A percentile compares a stretch with the other conserved stretches of the same genome.
phyloP scores from a whole-genome alignment of 2,329 filamentous ascomycete genomes.

The Emergomyces orientalis region DNA sequence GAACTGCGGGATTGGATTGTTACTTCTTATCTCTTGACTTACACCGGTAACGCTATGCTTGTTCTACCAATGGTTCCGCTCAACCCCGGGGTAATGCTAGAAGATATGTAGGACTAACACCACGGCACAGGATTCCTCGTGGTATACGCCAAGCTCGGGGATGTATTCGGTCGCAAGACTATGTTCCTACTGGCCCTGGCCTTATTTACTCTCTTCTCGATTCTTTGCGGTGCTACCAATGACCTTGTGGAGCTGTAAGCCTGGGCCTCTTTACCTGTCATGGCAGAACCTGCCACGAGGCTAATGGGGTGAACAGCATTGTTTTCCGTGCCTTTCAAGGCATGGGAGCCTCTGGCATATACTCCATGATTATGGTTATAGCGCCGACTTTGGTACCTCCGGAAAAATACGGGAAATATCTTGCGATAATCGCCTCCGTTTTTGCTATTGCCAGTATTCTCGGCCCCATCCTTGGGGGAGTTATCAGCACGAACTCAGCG shows the following conservation, averaged over 20 bases:
- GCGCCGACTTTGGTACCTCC: conserved; percentile 16
- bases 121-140: conserved; percentile 30
- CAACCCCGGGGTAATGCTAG: neutral
- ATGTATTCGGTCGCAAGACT: conserved; percentile 39
- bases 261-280: neutral
- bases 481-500: conserved; percentile 13
- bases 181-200: conserved; percentile 29
- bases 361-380: conserved; percentile 19
- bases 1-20: conserved; percentile 39
- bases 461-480: conserved; percentile 19
- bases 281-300: neutral
- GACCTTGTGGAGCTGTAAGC: neutral
- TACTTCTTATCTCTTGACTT: conserved; percentile 42
- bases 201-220: conserved; percentile 35
- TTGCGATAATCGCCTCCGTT: conserved; percentile 10
- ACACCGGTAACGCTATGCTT: conserved; percentile 30
- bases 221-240: conserved; percentile 28
- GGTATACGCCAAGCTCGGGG: conserved; percentile 38
- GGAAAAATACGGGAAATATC: conserved; percentile 11
- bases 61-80: neutral
- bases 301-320: conserved; percentile 12
- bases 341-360: conserved; percentile 21
- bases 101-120: neutral
- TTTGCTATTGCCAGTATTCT: conserved; percentile 11
- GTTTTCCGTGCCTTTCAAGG: conserved; percentile 24